Percentiles rank a stretch among this genome's conserved stretches.
These are phyloP conservation scores for Quillaja saponaria DNA, from an alignment of 306 rosid species.

Conservation along the genomic window DNA sequence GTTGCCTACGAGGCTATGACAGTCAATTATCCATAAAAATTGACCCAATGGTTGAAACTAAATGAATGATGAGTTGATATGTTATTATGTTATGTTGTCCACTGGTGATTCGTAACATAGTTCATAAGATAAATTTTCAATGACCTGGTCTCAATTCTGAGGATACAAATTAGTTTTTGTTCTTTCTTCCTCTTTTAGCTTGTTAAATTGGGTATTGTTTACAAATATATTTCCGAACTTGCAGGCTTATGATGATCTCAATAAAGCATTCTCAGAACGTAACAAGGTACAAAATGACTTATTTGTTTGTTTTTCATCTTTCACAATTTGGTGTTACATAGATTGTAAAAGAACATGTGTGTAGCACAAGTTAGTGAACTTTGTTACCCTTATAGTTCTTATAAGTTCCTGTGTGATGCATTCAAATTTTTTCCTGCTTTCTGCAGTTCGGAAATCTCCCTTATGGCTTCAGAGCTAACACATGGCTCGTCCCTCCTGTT, in stretches of 20 bases:
- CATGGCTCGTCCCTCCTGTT: conserved; percentile 96
- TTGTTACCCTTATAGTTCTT: conserved; percentile 8
- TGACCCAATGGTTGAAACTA: not conserved
- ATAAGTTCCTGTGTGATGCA: not conserved
- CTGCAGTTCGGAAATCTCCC: conserved; percentile 96
- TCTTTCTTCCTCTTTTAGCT: conserved; percentile 10
- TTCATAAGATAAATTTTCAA: conserved; percentile 1
- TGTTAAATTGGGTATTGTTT: conserved; percentile 4
- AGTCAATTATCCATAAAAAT: not conserved
- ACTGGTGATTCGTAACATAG: not conserved
- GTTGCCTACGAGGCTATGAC: not conserved
- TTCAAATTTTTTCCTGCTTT: conserved; percentile 14
- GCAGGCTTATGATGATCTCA: conserved; percentile 84
- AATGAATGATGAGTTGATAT: not conserved
- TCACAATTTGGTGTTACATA: conserved; percentile 5
- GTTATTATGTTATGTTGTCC: not conserved
- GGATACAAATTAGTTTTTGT: not conserved
- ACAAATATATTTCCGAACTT: conserved; percentile 30
- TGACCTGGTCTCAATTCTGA: conserved; percentile 1
- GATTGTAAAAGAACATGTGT: conserved; percentile 8
- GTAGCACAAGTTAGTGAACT: not conserved
- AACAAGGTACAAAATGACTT: conserved; percentile 64
- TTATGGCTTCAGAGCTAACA: conserved; percentile 90
- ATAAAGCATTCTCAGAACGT: conserved; percentile 83
- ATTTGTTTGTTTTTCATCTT: conserved; percentile 2